phyloP scores from a whole-genome alignment of 2,329 filamentous ascomycete species.

The Trichoderma polysporum region DNA sequence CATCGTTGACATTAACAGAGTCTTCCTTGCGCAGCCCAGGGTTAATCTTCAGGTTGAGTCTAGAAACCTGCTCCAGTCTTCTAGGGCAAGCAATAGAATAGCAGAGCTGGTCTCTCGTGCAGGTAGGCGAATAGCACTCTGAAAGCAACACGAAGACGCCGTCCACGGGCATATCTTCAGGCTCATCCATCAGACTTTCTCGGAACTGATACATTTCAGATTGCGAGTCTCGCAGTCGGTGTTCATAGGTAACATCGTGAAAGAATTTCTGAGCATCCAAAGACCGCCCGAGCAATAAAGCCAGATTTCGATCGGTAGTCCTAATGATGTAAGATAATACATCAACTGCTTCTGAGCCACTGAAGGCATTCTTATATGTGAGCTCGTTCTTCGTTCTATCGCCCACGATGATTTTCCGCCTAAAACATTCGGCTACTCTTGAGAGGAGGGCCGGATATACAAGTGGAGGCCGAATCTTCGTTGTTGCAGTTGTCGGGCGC shows the following conservation, averaged over 20 bases:
- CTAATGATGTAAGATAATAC: conserved; percentile 95
- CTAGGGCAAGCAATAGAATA: conserved; percentile 97
- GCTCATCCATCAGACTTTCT: conserved; percentile 83
- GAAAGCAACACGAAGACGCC: conserved; percentile 95
- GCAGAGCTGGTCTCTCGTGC: conserved; percentile 90
- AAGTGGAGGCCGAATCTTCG: conserved; percentile 70
- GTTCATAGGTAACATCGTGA: conserved; percentile 98
- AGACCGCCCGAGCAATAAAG: conserved; percentile 83
- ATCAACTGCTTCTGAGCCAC: conserved; percentile 92
- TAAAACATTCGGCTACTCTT: conserved; percentile 89
- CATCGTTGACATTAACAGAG: conserved; percentile 64
- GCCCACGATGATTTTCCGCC: conserved; percentile 79
- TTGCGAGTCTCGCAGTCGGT: conserved; percentile 88
- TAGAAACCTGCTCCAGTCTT: conserved; percentile 88
- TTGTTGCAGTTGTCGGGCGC: conserved; percentile 52
- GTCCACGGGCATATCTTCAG: conserved; percentile 73
- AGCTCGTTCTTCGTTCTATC: conserved; percentile 96
- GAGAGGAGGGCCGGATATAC: conserved; percentile 94
- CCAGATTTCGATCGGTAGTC: conserved; percentile 92
- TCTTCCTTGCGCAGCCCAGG: conserved; percentile 74
- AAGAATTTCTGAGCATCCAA: conserved; percentile 98
- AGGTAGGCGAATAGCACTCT: conserved; percentile 97
- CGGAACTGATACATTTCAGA: conserved; percentile 96
- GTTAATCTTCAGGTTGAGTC: conserved; percentile 89
- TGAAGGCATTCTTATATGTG: conserved; percentile 96